Evolutionary conservation across 2,329 filamentous ascomycete genomes (phyloP).

Genomic region (Aureobasidium zeae): DNA sequence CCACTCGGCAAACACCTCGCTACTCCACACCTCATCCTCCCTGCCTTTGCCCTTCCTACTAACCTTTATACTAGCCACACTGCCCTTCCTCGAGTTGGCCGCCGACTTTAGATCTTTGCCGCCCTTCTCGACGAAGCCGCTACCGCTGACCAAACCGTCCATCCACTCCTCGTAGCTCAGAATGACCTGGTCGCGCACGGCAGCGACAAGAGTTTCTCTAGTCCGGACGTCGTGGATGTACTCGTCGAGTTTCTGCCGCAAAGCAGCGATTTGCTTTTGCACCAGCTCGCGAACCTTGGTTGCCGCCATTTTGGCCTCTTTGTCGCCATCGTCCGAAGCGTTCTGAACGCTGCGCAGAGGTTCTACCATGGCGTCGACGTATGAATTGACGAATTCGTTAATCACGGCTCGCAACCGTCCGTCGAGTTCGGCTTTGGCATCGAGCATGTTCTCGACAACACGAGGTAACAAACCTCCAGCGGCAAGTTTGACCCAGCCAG

Average conservation of each 20-base stretch:
- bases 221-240: slow-evolving; percentile 58
- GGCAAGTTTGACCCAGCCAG: slow-evolving; percentile 49
- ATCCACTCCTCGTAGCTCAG: slow-evolving; percentile 57
- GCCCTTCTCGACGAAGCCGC: slow-evolving; percentile 22
- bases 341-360: slow-evolving; percentile 29
- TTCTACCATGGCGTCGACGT: slow-evolving; percentile 48
- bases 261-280: slow-evolving; percentile 48
- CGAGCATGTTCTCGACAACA: slow-evolving; percentile 62
- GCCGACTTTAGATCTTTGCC: too few species aligned
- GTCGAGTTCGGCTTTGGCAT: slow-evolving; percentile 60
- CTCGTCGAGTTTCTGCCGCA: slow-evolving; percentile 49
- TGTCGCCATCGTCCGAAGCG: slow-evolving; percentile 13
- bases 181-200: slow-evolving; percentile 55
- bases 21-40: slow-evolving; percentile 56
- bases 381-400: slow-evolving; percentile 55
- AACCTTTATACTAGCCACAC: too few species aligned
- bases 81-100: too few species aligned
- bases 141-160: slow-evolving; percentile 40
- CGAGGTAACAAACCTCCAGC: slow-evolving; percentile 49
- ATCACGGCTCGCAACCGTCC: slow-evolving; percentile 53
- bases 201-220: slow-evolving; percentile 56
- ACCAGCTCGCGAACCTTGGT: slow-evolving; percentile 44
- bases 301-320: slow-evolving; percentile 23
- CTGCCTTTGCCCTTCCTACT: slow-evolving; percentile 49
- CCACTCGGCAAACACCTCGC: slow-evolving; percentile 56